phyloP scores from a whole-genome alignment of 2,329 filamentous ascomycete species.

The Mycosphaerelloides madeirae region DNA sequence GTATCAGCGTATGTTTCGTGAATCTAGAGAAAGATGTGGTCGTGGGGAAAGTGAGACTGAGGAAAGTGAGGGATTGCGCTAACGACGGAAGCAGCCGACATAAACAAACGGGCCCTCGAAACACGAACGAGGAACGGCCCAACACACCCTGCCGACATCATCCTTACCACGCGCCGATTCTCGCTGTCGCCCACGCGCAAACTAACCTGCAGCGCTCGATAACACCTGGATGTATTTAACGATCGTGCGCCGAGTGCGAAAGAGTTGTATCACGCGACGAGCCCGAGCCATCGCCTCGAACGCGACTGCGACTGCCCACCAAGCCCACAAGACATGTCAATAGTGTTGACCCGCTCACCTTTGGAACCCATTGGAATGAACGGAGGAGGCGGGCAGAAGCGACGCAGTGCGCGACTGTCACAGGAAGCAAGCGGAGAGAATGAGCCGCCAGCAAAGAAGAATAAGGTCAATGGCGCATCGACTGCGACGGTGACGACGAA shows the following conservation, averaged over 20 bases:
- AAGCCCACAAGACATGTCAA: slow-evolving; percentile 30
- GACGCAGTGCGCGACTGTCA: slow-evolving; percentile 42
- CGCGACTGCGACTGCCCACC: slow-evolving; percentile 1
- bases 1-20: too few relatives aligned
- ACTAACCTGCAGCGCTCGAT: neutral
- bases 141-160: neutral
- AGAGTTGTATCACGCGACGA: slow-evolving; percentile 1
- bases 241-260: neutral
- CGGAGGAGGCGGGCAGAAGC: slow-evolving; percentile 43
- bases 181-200: too few relatives aligned
- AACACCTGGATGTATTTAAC: neutral
- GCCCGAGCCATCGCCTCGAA: slow-evolving; percentile 1
- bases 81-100: too few relatives aligned
- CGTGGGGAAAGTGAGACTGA: too few relatives aligned
- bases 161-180: neutral
- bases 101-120: too few relatives aligned
- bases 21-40: too few relatives aligned
- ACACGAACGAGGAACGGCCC: too few relatives aligned
- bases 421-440: slow-evolving; percentile 41
- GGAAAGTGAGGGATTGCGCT: too few relatives aligned
- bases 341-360: slow-evolving; percentile 38
- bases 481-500: slow-evolving; percentile 36
- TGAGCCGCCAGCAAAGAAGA: slow-evolving; percentile 41
- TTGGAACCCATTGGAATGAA: slow-evolving; percentile 46
- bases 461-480: slow-evolving; percentile 33